Percentiles rank a stretch among this genome's conserved stretches.
Conservation (phyloP, 805 yeast genomes). For the Starmera pachycereana region DNA sequence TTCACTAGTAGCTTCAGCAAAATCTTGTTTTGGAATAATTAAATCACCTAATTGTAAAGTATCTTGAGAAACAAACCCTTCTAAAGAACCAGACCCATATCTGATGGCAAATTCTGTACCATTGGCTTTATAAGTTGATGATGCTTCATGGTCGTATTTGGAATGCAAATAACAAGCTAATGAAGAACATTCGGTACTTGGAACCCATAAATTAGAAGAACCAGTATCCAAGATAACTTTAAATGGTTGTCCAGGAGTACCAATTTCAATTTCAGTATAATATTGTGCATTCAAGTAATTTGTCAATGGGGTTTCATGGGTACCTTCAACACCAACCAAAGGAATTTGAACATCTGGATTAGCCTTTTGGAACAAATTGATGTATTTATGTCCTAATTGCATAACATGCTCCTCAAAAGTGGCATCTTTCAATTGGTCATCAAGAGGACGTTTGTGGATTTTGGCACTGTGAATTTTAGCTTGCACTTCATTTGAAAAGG, state of each 20-base stretch:
- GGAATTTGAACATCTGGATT: constrained; percentile 28
- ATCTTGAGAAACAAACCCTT: constrained; percentile 89
- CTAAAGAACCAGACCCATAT: constrained; percentile 89
- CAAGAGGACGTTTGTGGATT: constrained; percentile 48
- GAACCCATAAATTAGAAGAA: constrained; percentile 95
- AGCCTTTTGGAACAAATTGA: constrained; percentile 35
- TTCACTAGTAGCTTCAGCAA: constrained; percentile 95
- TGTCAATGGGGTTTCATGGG: constrained; percentile 75
- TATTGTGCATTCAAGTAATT: constrained; percentile 96
- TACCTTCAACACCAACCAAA: constrained; percentile 22
- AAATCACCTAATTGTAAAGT: constrained; percentile 73
- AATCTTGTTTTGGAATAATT: constrained; percentile 78
- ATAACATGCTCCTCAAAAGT: constrained; percentile 42
- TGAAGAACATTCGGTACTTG: constrained; percentile 78
- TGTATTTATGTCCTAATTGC: constrained; percentile 53
- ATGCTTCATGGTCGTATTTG: constrained; percentile 76
- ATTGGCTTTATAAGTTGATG: constrained; percentile 79
- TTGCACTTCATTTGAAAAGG: constrained; percentile 33
- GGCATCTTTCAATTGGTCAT: constrained; percentile 43
- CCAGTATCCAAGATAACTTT: constrained; percentile 96
- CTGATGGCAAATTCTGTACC: constrained; percentile 79
- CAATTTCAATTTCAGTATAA: constrained; percentile 81
- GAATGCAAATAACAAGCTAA: constrained; percentile 92
- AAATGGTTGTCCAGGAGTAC: constrained; percentile 89
- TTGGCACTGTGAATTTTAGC: constrained; percentile 47